Conservation (phyloP, 306 rosid species). For the Mimosa bimucronata region DNA sequence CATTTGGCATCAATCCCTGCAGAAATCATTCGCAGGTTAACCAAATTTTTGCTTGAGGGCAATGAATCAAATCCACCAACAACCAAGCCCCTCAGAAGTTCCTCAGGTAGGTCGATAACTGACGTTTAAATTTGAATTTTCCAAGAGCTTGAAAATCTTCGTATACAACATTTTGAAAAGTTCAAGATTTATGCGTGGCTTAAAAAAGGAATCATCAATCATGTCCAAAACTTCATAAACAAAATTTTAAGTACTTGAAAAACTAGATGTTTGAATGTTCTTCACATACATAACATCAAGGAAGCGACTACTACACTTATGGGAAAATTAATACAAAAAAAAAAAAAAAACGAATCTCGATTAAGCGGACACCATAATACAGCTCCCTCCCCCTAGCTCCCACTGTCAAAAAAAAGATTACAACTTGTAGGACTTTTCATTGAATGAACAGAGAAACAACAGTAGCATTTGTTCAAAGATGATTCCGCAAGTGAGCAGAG, state of each 20-base stretch:
- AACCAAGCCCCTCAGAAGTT: not conserved
- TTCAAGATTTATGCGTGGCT: not conserved
- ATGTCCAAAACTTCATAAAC: not conserved
- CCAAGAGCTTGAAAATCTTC: too few species aligned
- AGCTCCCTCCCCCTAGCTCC: not conserved
- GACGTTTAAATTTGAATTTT: too few species aligned
- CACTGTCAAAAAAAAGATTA: not conserved
- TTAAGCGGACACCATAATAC: not conserved
- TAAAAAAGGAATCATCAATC: not conserved
- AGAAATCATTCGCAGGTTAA: not conserved
- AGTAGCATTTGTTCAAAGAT: not conserved
- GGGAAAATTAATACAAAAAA: too few species aligned
- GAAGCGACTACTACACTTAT: too few species aligned
- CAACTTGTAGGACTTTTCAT: not conserved
- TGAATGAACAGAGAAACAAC: not conserved
- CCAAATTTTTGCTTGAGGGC: not conserved
- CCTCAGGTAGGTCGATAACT: too few species aligned
- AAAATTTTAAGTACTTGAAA: not conserved
- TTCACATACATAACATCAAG: too few species aligned
- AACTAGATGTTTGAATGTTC: not conserved
- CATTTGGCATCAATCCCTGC: slow-evolving; percentile 77
- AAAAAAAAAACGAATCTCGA: not conserved
- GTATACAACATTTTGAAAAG: not conserved
- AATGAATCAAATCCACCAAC: not conserved
- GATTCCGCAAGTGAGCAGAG: not conserved